Evolutionary conservation across 2,329 filamentous ascomycete species (phyloP).

Genomic region (Corynespora cassiicola): DNA sequence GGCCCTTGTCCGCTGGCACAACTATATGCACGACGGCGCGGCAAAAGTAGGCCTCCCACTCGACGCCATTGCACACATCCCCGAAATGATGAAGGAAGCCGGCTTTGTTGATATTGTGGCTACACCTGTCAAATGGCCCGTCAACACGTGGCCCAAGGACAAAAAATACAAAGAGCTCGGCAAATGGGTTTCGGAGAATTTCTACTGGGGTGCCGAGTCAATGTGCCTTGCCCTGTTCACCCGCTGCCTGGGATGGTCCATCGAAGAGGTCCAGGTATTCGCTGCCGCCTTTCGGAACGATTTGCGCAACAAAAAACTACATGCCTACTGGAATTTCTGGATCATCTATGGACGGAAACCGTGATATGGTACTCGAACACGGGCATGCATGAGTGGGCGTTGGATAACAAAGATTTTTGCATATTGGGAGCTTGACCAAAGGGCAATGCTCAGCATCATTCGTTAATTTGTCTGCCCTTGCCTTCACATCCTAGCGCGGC

Average conservation of each 20-base stretch:
- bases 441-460: too few relatives aligned
- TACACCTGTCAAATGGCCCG: slow-evolving; percentile 17
- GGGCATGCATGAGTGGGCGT: too few relatives aligned
- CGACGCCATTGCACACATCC: slow-evolving; percentile 45
- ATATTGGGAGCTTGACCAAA: too few relatives aligned
- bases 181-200: slow-evolving; percentile 18
- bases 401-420: too few relatives aligned
- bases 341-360: slow-evolving; percentile 20
- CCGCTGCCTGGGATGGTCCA: slow-evolving; percentile 49
- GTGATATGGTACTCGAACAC: too few relatives aligned
- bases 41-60: slow-evolving; percentile 41
- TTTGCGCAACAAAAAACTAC: slow-evolving; percentile 24
- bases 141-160: slow-evolving; percentile 27
- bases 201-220: slow-evolving; percentile 44
- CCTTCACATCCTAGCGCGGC: too few relatives aligned
- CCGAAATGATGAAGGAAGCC: slow-evolving; percentile 47
- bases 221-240: slow-evolving; percentile 52
- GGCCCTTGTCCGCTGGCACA: slow-evolving; percentile 17
- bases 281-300: slow-evolving; percentile 28
- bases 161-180: slow-evolving; percentile 20
- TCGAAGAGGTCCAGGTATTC: slow-evolving; percentile 51
- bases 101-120: slow-evolving; percentile 53
- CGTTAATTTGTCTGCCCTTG: too few relatives aligned
- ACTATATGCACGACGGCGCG: slow-evolving; percentile 18
- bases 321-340: slow-evolving; percentile 25